These are phyloP conservation scores for Chrysoporthe austroafricana DNA, from an alignment of 2,329 filamentous ascomycete genomes.

Conservation along the genomic window DNA sequence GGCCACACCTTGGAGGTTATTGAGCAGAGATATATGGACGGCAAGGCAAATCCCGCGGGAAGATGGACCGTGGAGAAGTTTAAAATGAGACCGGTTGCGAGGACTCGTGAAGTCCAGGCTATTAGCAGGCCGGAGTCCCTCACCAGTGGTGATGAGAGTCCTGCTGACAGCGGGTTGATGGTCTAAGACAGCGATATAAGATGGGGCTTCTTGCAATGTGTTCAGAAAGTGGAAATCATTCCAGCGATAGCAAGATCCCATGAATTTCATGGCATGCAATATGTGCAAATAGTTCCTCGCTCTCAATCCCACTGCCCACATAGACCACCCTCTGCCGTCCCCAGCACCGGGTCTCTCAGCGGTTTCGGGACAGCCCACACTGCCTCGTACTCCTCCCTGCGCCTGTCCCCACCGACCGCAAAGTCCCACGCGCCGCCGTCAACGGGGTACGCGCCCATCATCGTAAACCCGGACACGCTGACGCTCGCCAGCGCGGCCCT, in stretches of 20 bases:
- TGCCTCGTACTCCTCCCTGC: constrained; percentile 47
- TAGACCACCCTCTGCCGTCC: constrained; percentile 31
- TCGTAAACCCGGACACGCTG: constrained; percentile 51
- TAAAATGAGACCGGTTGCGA: constrained; percentile 17
- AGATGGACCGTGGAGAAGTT: constrained; percentile 20
- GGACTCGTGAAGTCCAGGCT: background rate
- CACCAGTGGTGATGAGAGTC: background rate
- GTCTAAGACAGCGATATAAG: background rate
- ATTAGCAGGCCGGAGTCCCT: constrained; percentile 14
- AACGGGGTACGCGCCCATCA: constrained; percentile 61
- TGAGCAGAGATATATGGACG: constrained; percentile 33
- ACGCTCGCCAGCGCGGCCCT: constrained; percentile 41
- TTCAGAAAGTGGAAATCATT: background rate
- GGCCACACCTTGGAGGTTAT: constrained; percentile 48
- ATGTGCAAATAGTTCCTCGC: background rate
- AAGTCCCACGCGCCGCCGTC: constrained; percentile 54
- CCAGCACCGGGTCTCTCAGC: constrained; percentile 52
- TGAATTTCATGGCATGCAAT: background rate
- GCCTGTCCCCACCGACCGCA: constrained; percentile 47
- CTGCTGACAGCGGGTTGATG: background rate
- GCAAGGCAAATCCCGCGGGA: constrained; percentile 10
- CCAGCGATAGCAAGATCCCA: background rate
- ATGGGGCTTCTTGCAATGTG: background rate
- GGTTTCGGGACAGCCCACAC: constrained; percentile 52
- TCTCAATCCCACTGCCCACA: constrained; percentile 23